A percentile compares a stretch with the other conserved stretches of the same genome.
These are phyloP conservation scores for Fimicolochytrium jonesii DNA, from an alignment of 192 early-diverging fungal genomes.

Conservation along the genomic window DNA sequence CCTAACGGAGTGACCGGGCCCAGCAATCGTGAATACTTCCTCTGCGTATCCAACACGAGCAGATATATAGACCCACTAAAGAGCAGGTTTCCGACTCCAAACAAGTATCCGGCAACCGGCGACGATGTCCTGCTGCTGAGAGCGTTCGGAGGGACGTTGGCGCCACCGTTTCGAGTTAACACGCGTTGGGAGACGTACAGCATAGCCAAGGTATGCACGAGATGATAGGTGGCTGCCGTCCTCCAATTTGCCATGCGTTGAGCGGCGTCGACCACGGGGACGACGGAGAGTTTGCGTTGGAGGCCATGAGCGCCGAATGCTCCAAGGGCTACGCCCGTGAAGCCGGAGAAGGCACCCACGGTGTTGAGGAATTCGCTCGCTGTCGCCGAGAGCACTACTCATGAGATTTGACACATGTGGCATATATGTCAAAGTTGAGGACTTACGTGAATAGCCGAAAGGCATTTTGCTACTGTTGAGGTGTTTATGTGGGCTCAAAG, in stretches of 20 bases:
- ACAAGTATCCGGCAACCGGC: conserved; percentile 41
- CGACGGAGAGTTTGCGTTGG: conserved; percentile 19
- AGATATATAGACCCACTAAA: conserved; percentile 59
- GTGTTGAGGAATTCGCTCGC: conserved; percentile 2
- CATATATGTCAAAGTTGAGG: no score
- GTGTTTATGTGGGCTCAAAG: no score
- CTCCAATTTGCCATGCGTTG: conserved; percentile 37
- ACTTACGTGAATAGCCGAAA: no score
- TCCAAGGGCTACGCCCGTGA: conserved; percentile 35
- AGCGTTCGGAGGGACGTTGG: not conserved
- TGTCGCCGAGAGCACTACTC: no score
- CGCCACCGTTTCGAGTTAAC: not conserved
- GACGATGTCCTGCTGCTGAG: not conserved
- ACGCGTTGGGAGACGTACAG: conserved; percentile 24
- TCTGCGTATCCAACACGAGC: conserved; percentile 42
- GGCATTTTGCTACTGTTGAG: no score
- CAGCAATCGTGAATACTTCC: conserved; percentile 34
- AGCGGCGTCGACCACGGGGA: conserved; percentile 2
- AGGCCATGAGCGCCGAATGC: conserved; percentile 51
- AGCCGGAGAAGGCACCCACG: conserved; percentile 16
- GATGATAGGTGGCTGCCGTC: conserved; percentile 51
- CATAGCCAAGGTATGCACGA: conserved; percentile 49
- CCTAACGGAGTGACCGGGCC: conserved; percentile 63
- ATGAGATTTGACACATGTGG: no score
- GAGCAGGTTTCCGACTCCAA: conserved; percentile 43